These are phyloP conservation scores for Cladophialophora bantiana DNA, from an alignment of 2,329 filamentous ascomycete genomes.

Conservation along the genomic window DNA sequence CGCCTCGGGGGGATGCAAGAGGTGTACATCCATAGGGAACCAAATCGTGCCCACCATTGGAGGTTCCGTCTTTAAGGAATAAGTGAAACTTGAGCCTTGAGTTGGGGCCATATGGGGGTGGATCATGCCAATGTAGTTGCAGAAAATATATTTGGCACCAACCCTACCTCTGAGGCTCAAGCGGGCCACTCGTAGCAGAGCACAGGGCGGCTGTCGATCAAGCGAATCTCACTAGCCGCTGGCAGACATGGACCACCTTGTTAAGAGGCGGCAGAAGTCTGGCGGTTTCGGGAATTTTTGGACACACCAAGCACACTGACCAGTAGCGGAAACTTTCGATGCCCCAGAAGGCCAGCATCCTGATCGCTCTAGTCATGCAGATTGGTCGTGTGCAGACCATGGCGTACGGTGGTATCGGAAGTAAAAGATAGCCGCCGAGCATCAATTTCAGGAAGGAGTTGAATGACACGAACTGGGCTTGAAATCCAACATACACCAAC, in stretches of 20 bases:
- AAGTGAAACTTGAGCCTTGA: conserved; percentile 34
- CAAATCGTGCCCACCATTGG: conserved; percentile 21
- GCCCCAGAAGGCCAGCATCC: conserved; percentile 24
- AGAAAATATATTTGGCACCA: conserved; percentile 31
- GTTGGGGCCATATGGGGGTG: conserved; percentile 17
- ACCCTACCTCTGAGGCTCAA: conserved; percentile 19
- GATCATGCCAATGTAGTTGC: conserved; percentile 19
- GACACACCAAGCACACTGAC: conserved; percentile 11
- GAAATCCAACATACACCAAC: not conserved
- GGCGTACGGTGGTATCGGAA: conserved; percentile 2
- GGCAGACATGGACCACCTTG: conserved; percentile 22
- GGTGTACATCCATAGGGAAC: conserved; percentile 15
- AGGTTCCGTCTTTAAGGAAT: conserved; percentile 3
- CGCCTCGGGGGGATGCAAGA: conserved; percentile 31
- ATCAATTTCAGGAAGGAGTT: conserved; percentile 4
- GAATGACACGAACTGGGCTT: conserved; percentile 4
- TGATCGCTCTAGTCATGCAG: not conserved
- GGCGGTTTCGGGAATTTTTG: conserved; percentile 24
- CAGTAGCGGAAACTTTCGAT: conserved; percentile 20
- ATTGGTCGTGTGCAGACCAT: conserved; percentile 14
- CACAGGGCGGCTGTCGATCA: conserved; percentile 31
- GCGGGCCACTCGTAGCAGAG: conserved; percentile 26
- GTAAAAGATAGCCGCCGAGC: conserved; percentile 17
- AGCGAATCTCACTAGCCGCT: conserved; percentile 36
- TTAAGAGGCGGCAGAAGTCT: conserved; percentile 10